Base-by-base conservation (phyloP, 164 flowering plant species). In the Tetrastigma voinierianum region DNA sequence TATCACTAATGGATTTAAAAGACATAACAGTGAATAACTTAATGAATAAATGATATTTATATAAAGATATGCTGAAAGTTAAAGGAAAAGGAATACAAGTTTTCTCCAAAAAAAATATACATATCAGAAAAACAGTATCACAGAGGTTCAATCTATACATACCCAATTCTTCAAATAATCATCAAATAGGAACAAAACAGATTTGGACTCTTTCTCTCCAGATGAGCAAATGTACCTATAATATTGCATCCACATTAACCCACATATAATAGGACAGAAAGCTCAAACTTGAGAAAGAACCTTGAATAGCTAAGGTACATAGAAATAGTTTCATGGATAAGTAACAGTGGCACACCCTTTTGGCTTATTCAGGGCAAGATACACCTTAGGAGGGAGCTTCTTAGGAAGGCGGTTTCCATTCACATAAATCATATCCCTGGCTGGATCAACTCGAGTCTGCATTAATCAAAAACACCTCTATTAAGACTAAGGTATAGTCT, bases 311-410 rank as follows among this genome's bases (percentile, higher is more conserved):
- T 4, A 40, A 54, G 48, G 21, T n/a, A 64, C 10, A n/a, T 24
- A 40, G 11, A 54, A 46, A 65, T 59, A 24, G n/a, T 20, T 44
- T 46, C 23, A 45, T 15, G 46, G 53, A 53, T 40, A 16, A 40
- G 68, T 9, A 72, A 68, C 21, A 51, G 46, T 16, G 46, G 72
- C 97, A n/a, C 47, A 95, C 99, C 98, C 99, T 83, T 96, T 96
- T 51, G 99, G 99, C 80, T 96, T 96, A 86, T 96, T 93, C 59
- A 96, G 77, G 19, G 98, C 99, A 68, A 96, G 78, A 80, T 96
- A 93, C 59, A 96, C 88, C 80, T 91, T 96, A 10, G 96, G 95
- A 61, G 99, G 96, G 68, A 93, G 77, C 78, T 79, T 96, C 84
- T 90, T 92, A 4, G 96, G 77, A 54, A 96, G 85, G n/a, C 99